phyloP scores from a whole-genome alignment of 495 filamentous ascomycete genomes.

The Aspergillus saccharolyticus region DNA sequence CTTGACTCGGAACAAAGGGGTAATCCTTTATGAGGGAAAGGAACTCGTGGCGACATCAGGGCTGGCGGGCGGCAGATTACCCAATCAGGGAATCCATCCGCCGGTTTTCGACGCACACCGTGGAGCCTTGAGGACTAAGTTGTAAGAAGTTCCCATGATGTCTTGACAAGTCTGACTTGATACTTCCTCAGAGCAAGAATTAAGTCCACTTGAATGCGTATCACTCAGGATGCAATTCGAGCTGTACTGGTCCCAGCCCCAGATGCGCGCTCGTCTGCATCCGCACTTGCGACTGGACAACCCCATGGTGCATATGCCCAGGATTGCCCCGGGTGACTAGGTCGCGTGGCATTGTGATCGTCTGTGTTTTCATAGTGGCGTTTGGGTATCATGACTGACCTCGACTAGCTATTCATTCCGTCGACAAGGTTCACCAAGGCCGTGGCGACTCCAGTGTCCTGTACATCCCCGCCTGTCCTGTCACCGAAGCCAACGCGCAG shows the following conservation, averaged over 20 bases:
- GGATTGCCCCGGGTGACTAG: conserved; percentile 69
- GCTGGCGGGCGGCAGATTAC: neutral
- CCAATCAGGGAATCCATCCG: neutral
- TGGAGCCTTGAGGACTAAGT: no score
- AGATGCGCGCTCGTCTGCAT: conserved; percentile 61
- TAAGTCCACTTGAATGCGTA: neutral
- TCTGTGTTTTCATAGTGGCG: neutral
- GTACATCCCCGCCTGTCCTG: conserved; percentile 70
- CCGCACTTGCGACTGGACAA: conserved; percentile 57
- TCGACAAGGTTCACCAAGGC: conserved; percentile 63
- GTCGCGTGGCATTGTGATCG: conserved; percentile 77
- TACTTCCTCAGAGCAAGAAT: neutral
- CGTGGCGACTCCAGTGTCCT: conserved; percentile 61
- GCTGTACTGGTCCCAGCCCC: conserved; percentile 65
- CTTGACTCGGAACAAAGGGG: neutral
- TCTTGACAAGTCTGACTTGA: no score
- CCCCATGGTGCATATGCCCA: conserved; percentile 67
- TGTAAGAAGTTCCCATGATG: no score
- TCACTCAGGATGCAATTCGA: neutral
- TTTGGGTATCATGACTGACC: neutral
- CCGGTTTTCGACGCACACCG: no score
- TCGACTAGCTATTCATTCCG: conserved; percentile 33
- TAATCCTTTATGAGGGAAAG: neutral
- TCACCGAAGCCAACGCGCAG: conserved; percentile 57
- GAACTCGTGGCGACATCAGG: neutral